Evolutionary conservation across 163 green algal species (phyloP), one percentile per base, ranked within the genome.

Genomic region (Chlamydomonas reinhardtii): DNA sequence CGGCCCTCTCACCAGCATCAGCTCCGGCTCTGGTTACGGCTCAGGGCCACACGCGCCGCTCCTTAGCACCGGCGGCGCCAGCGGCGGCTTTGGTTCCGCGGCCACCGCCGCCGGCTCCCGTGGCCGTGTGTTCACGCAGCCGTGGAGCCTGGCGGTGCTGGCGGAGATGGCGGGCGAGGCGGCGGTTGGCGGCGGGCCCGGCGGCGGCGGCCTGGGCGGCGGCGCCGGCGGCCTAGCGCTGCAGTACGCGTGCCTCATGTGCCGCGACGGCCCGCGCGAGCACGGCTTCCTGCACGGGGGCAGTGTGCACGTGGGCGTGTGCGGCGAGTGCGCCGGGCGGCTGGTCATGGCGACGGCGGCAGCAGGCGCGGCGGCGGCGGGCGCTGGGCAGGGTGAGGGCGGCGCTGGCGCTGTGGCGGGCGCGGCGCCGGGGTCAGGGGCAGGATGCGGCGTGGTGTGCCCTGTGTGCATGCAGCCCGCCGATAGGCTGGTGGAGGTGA

Each of bases 221-320:
- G 15, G 29, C 20, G n/a, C n/a, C n/a, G 20, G 37, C 32, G 19
- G 32, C 1, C 17, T 65, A 29, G 29, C 76, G 29, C 29, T 19
- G 31, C n/a, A 76, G 16, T 76, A 76, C 29, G 65, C 77, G 19
- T 84, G 77, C 66, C 25, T 84, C n/a, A 11, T 52, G 24, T 84
- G 77, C 65, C 29, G 32, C n/a, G 77, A 84, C 43, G 77, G 61
- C 29, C 77, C 77, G 4, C 77, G 77, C 2, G 43, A 76, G 65
- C 32, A 59, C 39, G 77, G 77, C n/a, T 84, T 76, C 65, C 65
- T 84, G 31, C 77, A 84, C 22, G 64, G 77, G 43, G 39, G 31
- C 31, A 56, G 31, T 4, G 77, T 84, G 77, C 77, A 84, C 39
- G 32, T 84, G 77, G 77, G 77, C n/a, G 29, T 84, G 43, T 84